Evolutionary conservation across 2,329 filamentous ascomycete genomes (phyloP), one percentile per base, ranked within the genome.

Genomic region (Aspergillus carbonarius): DNA sequence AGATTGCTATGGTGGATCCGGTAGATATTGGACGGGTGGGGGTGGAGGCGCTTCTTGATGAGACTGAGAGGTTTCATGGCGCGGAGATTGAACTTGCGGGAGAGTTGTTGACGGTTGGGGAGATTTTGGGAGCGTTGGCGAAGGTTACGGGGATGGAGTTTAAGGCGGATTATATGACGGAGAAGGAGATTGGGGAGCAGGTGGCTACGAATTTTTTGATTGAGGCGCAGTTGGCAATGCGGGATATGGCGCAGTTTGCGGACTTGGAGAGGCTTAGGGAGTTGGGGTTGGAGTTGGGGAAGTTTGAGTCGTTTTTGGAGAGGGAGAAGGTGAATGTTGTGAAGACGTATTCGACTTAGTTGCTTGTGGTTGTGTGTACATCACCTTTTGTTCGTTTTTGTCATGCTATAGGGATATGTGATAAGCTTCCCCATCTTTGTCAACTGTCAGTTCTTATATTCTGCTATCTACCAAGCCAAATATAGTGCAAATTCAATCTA

Each of bases 21-120:
- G 70, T 76, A 5, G 82, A 83, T 27, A 81, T 84, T 47, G 82
- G 78, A 0, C 70, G 63, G 7, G 81, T 83, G 62, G 75, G 74
- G 3, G 72, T 73, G 6, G 77, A 76, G 0, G 80, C 79, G 0
- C 70, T 84, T 17, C 62, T 77, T 1, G 69, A 82, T 2, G 61
- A 40, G 9, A 71, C 81, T 2, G 61, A 40, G 9, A 71, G 70
- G 40, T 84, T 82, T 59, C 50, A 74, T 27, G 66, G 64, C n/a
- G 66, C 76, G 59, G 74, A 74, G 34, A 70, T 84, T 18, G 64
- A 66, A 10, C 63, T 82, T 10, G 78, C 72, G 0, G 76, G 79
- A 0, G 78, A 83, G 57, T 64, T 74, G 44, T 50, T 80, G 30
- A 68, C 66, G 0, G 59, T 73, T 1, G 72, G 74, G 1, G 64